Conservation (phyloP, 495 filamentous ascomycete species). For the Corynascus novoguineensis region DNA sequence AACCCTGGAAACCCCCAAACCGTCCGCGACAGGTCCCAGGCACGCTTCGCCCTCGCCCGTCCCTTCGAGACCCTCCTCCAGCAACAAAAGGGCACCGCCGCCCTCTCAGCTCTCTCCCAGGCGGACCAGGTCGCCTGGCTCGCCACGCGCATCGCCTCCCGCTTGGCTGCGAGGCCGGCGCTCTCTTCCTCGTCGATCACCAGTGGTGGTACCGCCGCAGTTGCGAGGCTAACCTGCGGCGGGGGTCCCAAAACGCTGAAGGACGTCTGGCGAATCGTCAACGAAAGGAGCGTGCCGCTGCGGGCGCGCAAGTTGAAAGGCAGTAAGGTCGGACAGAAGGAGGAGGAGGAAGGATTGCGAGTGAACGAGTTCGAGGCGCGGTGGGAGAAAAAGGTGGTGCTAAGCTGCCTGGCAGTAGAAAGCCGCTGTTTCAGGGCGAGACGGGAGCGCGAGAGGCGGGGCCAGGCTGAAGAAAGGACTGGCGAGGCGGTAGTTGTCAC, state of each 20-base stretch:
- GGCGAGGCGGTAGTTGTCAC: slow-evolving; percentile 26
- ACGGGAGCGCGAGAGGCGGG: slow-evolving; percentile 23
- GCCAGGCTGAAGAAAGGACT: slow-evolving; percentile 6
- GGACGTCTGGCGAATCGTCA: slow-evolving; percentile 46
- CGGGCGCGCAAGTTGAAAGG: neutral
- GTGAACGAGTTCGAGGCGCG: slow-evolving; percentile 32
- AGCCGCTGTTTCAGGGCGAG: slow-evolving; percentile 28
- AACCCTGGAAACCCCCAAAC: neutral
- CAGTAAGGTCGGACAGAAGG: too few relatives aligned
- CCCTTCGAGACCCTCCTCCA: slow-evolving; percentile 27
- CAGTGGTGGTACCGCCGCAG: neutral
- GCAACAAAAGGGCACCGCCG: slow-evolving; percentile 25
- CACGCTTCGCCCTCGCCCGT: slow-evolving; percentile 34
- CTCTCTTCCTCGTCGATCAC: neutral
- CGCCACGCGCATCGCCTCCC: slow-evolving; percentile 25
- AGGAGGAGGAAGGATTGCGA: neutral
- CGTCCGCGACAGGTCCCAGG: slow-evolving; percentile 30
- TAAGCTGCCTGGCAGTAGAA: slow-evolving; percentile 27
- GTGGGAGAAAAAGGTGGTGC: slow-evolving; percentile 22
- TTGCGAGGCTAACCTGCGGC: neutral
- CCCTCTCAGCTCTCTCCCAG: slow-evolving; percentile 31
- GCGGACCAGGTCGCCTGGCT: slow-evolving; percentile 36
- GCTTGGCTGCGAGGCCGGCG: slow-evolving; percentile 16
- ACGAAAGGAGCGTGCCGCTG: slow-evolving; percentile 40
- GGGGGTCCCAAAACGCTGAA: slow-evolving; percentile 37